A percentile compares a stretch with the other conserved stretches of the same genome.
Conservation (phyloP, 2,329 filamentous ascomycete species). For the Basipetospora sp. region DNA sequence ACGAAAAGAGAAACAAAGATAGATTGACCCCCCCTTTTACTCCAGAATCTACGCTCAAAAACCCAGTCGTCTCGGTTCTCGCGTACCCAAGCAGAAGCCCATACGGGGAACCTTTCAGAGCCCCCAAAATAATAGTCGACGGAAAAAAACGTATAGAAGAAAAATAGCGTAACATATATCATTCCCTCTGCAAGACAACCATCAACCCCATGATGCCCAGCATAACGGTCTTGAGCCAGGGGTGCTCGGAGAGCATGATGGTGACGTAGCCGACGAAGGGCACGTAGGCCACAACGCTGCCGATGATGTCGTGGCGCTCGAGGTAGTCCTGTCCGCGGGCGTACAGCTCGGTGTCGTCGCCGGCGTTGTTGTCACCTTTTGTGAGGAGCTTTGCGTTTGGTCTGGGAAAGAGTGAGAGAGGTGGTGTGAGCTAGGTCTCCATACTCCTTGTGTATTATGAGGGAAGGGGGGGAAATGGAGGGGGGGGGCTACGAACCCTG, state of each 20-base stretch:
- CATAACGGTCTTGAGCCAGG: slow-evolving; percentile 93
- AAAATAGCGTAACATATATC: too few species aligned
- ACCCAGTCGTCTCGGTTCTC: too few species aligned
- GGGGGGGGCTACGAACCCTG: slow-evolving; percentile 27
- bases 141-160: too few species aligned
- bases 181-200: slow-evolving; percentile 86
- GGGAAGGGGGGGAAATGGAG: not conserved
- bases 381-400: slow-evolving; percentile 63
- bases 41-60: too few species aligned
- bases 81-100: too few species aligned
- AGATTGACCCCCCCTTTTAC: too few species aligned
- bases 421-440: not conserved
- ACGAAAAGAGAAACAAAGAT: too few species aligned
- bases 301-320: slow-evolving; percentile 77
- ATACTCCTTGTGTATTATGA: not conserved
- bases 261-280: slow-evolving; percentile 95
- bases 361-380: slow-evolving; percentile 92
- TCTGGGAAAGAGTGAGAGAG: slow-evolving; percentile 13
- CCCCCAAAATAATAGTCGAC: too few species aligned
- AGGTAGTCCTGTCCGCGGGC: slow-evolving; percentile 77
- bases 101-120: too few species aligned
- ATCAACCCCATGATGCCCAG: slow-evolving; percentile 87
- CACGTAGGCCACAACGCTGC: slow-evolving; percentile 80
- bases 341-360: slow-evolving; percentile 81
- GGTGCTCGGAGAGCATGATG: slow-evolving; percentile 86